phyloP scores from a whole-genome alignment of 2,329 filamentous ascomycete species.

The Alternaria hordeiaustralica region DNA sequence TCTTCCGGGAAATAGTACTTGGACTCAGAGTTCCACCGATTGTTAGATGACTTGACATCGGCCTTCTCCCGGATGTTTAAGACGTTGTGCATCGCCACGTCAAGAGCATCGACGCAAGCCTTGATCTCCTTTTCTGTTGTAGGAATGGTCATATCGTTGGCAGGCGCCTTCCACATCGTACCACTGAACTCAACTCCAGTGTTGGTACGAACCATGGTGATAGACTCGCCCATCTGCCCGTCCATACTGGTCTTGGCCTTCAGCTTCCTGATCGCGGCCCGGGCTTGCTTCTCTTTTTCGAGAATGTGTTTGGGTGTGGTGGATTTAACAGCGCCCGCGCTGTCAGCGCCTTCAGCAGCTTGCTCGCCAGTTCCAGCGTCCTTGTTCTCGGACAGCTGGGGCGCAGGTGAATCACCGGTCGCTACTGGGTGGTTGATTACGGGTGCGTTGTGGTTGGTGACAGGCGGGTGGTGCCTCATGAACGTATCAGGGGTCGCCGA shows the following conservation, averaged over 20 bases:
- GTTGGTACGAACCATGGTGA: not conserved
- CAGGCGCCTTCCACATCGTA: not conserved
- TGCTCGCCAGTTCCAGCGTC: not conserved
- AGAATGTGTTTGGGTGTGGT: not conserved
- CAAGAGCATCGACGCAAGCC: not conserved
- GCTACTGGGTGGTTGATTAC: not conserved
- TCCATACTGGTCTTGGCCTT: not conserved
- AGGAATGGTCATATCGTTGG: conserved; percentile 1
- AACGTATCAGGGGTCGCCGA: not conserved
- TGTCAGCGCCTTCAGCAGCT: too few species aligned
- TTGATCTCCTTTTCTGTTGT: not conserved
- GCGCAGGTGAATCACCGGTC: not conserved
- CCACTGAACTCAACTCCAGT: not conserved
- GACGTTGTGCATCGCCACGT: conserved; percentile 12
- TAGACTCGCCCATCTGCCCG: not conserved
- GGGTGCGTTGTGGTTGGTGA: not conserved
- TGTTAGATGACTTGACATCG: not conserved
- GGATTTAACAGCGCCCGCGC: not conserved
- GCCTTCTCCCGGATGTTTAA: conserved; percentile 1
- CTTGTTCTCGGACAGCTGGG: not conserved
- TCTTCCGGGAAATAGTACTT: conserved; percentile 2
- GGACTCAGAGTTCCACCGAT: conserved; percentile 8
- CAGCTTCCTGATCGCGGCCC: not conserved
- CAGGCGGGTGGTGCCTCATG: accelerated
- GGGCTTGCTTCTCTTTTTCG: not conserved